phyloP scores from a whole-genome alignment of 441 rosid genomes.

The Brassica balearica region DNA sequence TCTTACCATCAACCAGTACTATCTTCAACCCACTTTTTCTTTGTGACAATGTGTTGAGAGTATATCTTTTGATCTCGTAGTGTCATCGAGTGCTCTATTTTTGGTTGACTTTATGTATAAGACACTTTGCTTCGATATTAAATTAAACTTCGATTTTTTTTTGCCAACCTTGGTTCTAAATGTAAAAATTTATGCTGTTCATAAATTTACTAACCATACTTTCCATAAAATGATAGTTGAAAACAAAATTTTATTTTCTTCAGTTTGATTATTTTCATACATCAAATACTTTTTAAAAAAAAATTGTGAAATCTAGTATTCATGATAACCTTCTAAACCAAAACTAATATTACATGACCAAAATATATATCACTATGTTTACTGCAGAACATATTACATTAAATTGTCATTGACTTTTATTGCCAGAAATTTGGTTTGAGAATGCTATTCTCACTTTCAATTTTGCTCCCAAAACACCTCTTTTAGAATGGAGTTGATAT shows the following conservation, averaged over 20 bases:
- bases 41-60: not conserved
- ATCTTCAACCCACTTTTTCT: not conserved
- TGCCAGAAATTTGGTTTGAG: not conserved
- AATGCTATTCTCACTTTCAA: conserved; percentile 1
- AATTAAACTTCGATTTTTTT: not conserved
- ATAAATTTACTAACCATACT: not conserved
- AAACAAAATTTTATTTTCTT: not conserved
- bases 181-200: not conserved
- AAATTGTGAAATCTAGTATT: not conserved
- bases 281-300: not conserved
- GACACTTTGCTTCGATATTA: conserved; percentile 4
- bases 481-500: conserved; percentile 19
- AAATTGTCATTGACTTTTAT: not conserved
- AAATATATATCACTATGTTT: not conserved
- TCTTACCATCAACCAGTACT: conserved; percentile 10
- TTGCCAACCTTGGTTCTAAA: conserved; percentile 10
- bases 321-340: not conserved
- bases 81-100: conserved; percentile 18
- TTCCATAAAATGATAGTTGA: not conserved
- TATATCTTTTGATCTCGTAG: conserved; percentile 3
- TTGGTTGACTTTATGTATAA: conserved; percentile 17
- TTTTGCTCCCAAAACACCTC: not conserved
- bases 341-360: not conserved
- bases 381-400: not conserved
- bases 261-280: not conserved